Conservation (phyloP, 768 basidiomycete species). For the Fomitopsis serialis region DNA sequence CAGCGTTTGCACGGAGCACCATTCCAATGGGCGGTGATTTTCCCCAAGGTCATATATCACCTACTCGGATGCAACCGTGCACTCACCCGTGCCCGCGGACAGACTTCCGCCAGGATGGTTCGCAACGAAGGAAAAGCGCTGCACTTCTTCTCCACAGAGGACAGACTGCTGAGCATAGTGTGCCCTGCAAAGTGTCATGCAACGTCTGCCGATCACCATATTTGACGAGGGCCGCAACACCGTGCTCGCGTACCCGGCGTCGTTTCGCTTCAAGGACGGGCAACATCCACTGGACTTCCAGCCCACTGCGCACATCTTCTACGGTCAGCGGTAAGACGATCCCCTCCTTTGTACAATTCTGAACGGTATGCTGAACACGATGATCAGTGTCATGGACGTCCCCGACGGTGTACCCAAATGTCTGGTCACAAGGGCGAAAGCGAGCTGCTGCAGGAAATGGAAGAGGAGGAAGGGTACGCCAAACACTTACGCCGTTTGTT, state of each 20-base stretch:
- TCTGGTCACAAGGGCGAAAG: slow-evolving; percentile 24
- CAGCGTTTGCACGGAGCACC: slow-evolving; percentile 28
- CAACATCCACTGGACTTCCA: slow-evolving; percentile 23
- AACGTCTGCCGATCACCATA: slow-evolving; percentile 25
- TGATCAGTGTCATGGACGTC: slow-evolving; percentile 23
- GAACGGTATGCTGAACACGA: not conserved
- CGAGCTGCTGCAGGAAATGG: slow-evolving; percentile 20
- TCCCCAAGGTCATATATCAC: slow-evolving; percentile 20
- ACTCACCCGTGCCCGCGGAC: no score
- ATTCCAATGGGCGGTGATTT: slow-evolving; percentile 31
- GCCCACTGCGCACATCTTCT: slow-evolving; percentile 26
- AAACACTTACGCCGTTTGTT: not conserved
- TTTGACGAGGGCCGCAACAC: slow-evolving; percentile 29
- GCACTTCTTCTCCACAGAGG: slow-evolving; percentile 27
- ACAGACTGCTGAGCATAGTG: slow-evolving; percentile 17
- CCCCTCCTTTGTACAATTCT: no score
- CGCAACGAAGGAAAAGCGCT: slow-evolving; percentile 23
- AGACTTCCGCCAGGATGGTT: slow-evolving; percentile 27
- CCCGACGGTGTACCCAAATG: slow-evolving; percentile 26
- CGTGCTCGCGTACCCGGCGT: slow-evolving; percentile 26
- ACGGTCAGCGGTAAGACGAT: slow-evolving; percentile 19
- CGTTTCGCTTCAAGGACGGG: slow-evolving; percentile 23
- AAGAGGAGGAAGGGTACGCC: slow-evolving; percentile 18
- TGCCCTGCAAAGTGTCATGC: slow-evolving; percentile 31
- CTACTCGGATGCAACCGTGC: slow-evolving; percentile 4